These are phyloP conservation scores for Prunella vulgaris DNA, from an alignment of 257 asterid species.

Conservation along the genomic window DNA sequence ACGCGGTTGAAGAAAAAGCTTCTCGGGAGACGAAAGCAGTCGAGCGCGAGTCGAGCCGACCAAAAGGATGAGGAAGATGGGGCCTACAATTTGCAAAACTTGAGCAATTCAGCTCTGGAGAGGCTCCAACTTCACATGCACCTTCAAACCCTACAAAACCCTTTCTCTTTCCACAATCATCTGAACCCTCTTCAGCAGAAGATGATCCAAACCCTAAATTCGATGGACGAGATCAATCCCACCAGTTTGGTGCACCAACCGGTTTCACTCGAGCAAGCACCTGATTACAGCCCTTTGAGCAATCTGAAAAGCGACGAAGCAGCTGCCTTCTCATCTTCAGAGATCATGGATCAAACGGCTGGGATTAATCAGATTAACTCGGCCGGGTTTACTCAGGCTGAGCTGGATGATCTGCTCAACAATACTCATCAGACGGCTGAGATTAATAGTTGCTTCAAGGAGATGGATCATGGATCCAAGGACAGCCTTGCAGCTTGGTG, in stretches of 20 bases:
- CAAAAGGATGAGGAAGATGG: conserved; percentile 34
- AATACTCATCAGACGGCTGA: conserved; percentile 32
- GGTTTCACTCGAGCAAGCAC: conserved; percentile 17
- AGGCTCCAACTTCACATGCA: conserved; percentile 91
- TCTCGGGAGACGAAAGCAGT: conserved; percentile 65
- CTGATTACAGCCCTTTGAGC: conserved; percentile 22
- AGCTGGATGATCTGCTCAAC: conserved; percentile 46
- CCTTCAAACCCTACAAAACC: conserved; percentile 58
- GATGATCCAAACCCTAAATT: conserved; percentile 50
- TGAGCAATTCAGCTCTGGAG: conserved; percentile 84
- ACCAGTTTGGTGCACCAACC: conserved; percentile 2
- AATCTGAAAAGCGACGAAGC: conserved; percentile 13
- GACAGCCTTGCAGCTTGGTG: conserved; percentile 56
- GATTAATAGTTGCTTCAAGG: conserved; percentile 43
- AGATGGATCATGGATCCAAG: conserved; percentile 30
- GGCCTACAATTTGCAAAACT: conserved; percentile 32
- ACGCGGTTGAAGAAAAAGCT: conserved; percentile 77
- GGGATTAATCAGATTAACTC: conserved; percentile 21
- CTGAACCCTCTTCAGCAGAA: conserved; percentile 43
- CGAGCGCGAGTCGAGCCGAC: conserved; percentile 33
- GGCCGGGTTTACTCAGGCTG: conserved; percentile 45
- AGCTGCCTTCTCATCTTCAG: conserved; percentile 27
- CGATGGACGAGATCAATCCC: conserved; percentile 18
- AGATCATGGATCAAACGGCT: conserved; percentile 11
- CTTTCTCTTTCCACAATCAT: conserved; percentile 48